phyloP scores from a whole-genome alignment of 352 stramenopile species.

The Phytophthora fragariaefolia region DNA sequence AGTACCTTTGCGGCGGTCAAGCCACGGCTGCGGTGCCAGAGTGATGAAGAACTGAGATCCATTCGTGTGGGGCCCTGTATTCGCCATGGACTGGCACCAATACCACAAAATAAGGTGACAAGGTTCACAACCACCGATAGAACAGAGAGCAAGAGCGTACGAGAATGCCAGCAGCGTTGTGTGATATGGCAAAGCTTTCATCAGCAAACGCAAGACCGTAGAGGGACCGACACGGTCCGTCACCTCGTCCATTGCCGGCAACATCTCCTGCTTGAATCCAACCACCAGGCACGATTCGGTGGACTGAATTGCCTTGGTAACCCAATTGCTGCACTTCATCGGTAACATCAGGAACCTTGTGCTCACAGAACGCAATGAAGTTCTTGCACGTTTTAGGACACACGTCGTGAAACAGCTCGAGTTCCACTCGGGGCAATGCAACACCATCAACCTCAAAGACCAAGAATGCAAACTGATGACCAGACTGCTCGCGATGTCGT shows the following conservation, averaged over 20 bases:
- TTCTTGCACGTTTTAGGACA: constrained; percentile 80
- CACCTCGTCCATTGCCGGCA: constrained; percentile 44
- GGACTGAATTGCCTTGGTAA: constrained; percentile 64
- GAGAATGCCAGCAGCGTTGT: constrained; percentile 68
- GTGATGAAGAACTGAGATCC: constrained; percentile 99
- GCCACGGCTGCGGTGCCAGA: constrained; percentile 61
- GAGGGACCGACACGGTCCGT: constrained; percentile 59
- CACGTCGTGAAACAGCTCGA: constrained; percentile 69
- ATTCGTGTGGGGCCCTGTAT: constrained; percentile 95
- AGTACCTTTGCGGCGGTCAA: constrained; percentile 76
- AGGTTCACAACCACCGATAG: neutral
- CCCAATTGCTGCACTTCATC: constrained; percentile 48
- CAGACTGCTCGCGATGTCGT: constrained; percentile 51
- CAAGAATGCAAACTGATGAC: constrained; percentile 65
- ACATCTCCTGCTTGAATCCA: constrained; percentile 86
- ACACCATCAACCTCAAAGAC: constrained; percentile 69
- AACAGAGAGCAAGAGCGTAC: constrained; percentile 34
- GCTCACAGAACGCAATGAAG: constrained; percentile 74
- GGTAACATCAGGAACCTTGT: constrained; percentile 49
- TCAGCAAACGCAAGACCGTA: constrained; percentile 72
- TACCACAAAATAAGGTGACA: constrained; percentile 5
- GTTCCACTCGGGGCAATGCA: constrained; percentile 64
- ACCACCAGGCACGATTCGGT: constrained; percentile 66
- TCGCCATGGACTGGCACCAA: constrained; percentile 94
- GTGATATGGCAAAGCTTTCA: constrained; percentile 75